phyloP scores from a whole-genome alignment of 192 early-diverging fungal species.

The Backusella parvicylindrica region DNA sequence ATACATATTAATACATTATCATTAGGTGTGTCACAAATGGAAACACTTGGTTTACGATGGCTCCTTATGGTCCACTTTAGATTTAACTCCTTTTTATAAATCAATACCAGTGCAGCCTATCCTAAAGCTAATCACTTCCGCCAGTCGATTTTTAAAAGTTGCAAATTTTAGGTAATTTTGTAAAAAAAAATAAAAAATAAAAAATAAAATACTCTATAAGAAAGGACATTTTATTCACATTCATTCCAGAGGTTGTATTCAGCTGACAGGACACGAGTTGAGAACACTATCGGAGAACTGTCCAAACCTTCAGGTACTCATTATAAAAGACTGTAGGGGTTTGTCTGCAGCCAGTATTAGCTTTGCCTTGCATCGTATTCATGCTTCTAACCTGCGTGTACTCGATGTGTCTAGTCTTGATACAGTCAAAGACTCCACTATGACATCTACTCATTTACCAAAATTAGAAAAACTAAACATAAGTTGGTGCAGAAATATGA shows the following conservation, averaged over 20 bases:
- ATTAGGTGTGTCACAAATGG: constrained; percentile 35
- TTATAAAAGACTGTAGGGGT: constrained; percentile 36
- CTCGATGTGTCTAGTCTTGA: constrained; percentile 42
- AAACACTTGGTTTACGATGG: constrained; percentile 33
- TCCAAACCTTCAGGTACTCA: constrained; percentile 33
- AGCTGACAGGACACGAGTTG: constrained; percentile 30
- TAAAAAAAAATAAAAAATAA: neutral
- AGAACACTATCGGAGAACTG: constrained; percentile 32
- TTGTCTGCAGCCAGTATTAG: constrained; percentile 44
- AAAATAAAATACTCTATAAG: too few species aligned
- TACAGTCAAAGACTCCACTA: constrained; percentile 41
- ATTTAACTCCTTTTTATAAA: constrained; percentile 37
- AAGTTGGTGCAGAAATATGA: constrained; percentile 50
- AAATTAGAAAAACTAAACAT: constrained; percentile 40
- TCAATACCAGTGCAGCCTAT: constrained; percentile 32
- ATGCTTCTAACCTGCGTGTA: constrained; percentile 27
- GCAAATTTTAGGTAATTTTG: constrained; percentile 38
- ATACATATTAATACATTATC: neutral
- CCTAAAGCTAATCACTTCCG: constrained; percentile 21
- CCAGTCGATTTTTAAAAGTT: constrained; percentile 35
- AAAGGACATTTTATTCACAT: neutral
- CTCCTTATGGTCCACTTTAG: constrained; percentile 32
- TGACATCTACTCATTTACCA: constrained; percentile 30
- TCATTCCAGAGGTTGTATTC: constrained; percentile 37
- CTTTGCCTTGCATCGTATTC: constrained; percentile 34